Conservation (phyloP, 192 early-diverging fungal species). For the Mortierella antarctica region DNA sequence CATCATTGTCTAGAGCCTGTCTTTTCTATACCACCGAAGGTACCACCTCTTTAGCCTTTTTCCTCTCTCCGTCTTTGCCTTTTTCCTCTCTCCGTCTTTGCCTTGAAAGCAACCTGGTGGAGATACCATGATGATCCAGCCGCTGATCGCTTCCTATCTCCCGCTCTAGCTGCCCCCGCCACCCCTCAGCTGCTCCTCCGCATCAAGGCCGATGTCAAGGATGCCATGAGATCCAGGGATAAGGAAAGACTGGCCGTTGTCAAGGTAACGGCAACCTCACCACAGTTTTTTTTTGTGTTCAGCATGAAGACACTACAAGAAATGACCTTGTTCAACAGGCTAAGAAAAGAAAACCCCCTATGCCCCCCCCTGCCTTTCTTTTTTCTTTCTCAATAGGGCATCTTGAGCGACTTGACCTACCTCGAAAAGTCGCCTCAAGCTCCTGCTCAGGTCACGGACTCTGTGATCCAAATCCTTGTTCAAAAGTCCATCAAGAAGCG, state of each 20-base stretch:
- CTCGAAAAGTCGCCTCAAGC: slow-evolving; percentile 71
- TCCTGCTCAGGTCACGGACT: slow-evolving; percentile 62
- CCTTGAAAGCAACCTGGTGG: neutral
- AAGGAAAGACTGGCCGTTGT: slow-evolving; percentile 63
- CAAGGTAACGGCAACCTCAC: slow-evolving; percentile 20
- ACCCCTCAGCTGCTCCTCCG: slow-evolving; percentile 37
- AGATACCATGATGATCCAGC: neutral
- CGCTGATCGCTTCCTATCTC: neutral
- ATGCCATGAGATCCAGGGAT: slow-evolving; percentile 80
- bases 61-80: neutral
- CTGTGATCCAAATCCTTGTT: slow-evolving; percentile 72
- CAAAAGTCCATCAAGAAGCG: slow-evolving; percentile 87
- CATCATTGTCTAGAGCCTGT: slow-evolving; percentile 4
- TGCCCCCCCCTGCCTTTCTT: too few relatives aligned
- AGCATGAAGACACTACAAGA: neutral
- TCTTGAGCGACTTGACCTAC: slow-evolving; percentile 85
- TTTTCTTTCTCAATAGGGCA: slow-evolving; percentile 79
- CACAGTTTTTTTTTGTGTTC: neutral
- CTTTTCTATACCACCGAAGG: slow-evolving; percentile 42
- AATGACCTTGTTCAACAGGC: slow-evolving; percentile 51
- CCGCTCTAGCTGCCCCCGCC: slow-evolving; percentile 28
- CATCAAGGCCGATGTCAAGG: slow-evolving; percentile 84
- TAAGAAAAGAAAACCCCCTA: too few relatives aligned
- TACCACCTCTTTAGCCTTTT: neutral
- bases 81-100: neutral